Conservation (phyloP, 768 basidiomycete genomes). For the Pholiota conissans region DNA sequence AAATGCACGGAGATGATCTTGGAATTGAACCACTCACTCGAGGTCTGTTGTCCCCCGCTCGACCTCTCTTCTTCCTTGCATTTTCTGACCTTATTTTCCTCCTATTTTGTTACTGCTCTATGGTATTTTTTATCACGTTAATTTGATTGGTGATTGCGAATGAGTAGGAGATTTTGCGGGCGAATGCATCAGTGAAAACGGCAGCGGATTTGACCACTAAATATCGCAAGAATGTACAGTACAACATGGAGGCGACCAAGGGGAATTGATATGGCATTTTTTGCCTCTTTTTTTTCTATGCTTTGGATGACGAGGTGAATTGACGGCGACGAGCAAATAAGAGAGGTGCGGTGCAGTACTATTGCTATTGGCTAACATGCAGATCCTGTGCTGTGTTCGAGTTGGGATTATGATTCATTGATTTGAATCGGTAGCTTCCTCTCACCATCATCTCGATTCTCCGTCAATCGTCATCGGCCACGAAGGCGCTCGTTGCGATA, state of each 20-base stretch:
- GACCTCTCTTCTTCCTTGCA: background rate
- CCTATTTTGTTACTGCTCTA: background rate
- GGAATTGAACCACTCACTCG: conserved; percentile 86
- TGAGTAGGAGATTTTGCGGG: conserved; percentile 77
- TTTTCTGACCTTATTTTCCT: background rate
- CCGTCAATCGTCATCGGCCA: background rate
- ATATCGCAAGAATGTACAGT: conserved; percentile 91
- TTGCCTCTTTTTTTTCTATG: background rate
- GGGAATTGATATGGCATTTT: conserved; percentile 25
- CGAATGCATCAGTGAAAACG: conserved; percentile 74
- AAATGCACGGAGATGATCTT: conserved; percentile 91
- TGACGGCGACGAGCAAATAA: background rate
- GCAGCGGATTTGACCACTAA: conserved; percentile 84
- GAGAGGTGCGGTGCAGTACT: background rate
- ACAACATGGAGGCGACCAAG: conserved; percentile 80
- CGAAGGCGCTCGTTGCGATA: background rate
- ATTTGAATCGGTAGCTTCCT: background rate
- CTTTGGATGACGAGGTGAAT: conserved; percentile 1
- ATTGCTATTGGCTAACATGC: too few species aligned
- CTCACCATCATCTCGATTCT: background rate
- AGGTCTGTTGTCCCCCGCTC: conserved; percentile 47
- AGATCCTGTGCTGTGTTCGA: too few species aligned
- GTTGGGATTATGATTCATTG: background rate
- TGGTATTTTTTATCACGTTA: too few species aligned
- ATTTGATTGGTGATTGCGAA: too few species aligned